These are phyloP conservation scores for Vaccinium macrocarpon DNA, from an alignment of 148 eudicot species.

Conservation along the genomic window DNA sequence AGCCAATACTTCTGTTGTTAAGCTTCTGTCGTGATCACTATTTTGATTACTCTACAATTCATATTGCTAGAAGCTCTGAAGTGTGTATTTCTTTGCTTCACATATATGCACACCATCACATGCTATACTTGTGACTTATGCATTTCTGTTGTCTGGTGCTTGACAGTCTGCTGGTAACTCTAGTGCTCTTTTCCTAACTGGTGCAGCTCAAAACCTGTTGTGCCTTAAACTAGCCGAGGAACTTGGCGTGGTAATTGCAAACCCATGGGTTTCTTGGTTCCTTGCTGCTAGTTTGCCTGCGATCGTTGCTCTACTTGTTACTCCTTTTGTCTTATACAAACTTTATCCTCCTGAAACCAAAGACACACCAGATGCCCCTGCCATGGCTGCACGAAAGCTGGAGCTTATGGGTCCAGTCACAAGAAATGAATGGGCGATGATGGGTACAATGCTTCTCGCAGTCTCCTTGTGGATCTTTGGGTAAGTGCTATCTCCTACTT, in stretches of 20 bases:
- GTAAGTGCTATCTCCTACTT: slow-evolving; percentile 37
- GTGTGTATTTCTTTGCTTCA: background rate
- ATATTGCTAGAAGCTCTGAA: background rate
- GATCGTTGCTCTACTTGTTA: slow-evolving; percentile 55
- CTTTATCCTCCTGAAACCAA: slow-evolving; percentile 86
- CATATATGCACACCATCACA: background rate
- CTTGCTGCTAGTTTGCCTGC: slow-evolving; percentile 88
- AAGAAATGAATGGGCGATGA: slow-evolving; percentile 88
- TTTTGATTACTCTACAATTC: background rate
- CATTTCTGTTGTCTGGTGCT: slow-evolving; percentile 31
- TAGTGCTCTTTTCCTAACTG: slow-evolving; percentile 99
- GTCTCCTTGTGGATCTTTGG: slow-evolving; percentile 91
- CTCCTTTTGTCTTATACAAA: slow-evolving; percentile 74
- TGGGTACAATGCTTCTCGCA: slow-evolving; percentile 95
- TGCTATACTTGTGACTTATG: slow-evolving; percentile 8
- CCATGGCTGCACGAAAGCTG: slow-evolving; percentile 68
- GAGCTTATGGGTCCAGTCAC: slow-evolving; percentile 90
- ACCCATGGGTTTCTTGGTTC: slow-evolving; percentile 90
- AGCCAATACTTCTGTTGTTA: background rate
- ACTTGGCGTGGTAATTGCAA: slow-evolving; percentile 73
- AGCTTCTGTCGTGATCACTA: background rate
- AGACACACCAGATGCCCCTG: slow-evolving; percentile 97
- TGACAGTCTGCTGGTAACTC: slow-evolving; percentile 96
- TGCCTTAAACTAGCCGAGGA: slow-evolving; percentile 94
- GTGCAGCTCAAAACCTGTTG: slow-evolving; percentile 96